A percentile compares a stretch with the other conserved stretches of the same genome.
Evolutionary conservation across 2,329 filamentous ascomycete genomes (phyloP).

Genomic region (Blastomyces emzantsi): DNA sequence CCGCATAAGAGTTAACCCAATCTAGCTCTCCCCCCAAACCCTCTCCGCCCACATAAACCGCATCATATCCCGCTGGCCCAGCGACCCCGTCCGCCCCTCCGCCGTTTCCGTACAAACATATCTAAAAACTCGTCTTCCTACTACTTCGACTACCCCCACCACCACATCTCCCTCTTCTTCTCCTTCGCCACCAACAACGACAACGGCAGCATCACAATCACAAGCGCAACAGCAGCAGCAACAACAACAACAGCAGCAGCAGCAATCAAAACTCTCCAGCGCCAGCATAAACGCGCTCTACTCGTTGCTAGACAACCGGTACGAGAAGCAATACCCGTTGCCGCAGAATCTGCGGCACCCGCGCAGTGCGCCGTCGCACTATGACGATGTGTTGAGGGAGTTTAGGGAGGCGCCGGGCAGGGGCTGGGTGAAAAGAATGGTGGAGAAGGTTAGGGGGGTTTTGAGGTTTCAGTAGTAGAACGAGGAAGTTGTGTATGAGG

Average conservation of each 20-base stretch:
- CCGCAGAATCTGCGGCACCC: slow-evolving; percentile 41
- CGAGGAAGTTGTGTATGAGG: neutral
- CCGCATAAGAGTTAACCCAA: neutral
- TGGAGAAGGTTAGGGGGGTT: slow-evolving; percentile 41
- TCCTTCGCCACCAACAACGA: neutral
- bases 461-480: slow-evolving; percentile 35
- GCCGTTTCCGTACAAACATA: slow-evolving; percentile 39
- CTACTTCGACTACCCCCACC: slow-evolving; percentile 5
- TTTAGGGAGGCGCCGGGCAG: slow-evolving; percentile 46
- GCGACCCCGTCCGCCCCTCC: slow-evolving; percentile 37
- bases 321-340: slow-evolving; percentile 44
- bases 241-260: slow-evolving; percentile 14
- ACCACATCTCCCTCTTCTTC: slow-evolving; percentile 3
- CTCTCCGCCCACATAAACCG: slow-evolving; percentile 32
- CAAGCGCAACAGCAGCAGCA: slow-evolving; percentile 12
- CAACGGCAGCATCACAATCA: neutral
- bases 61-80: slow-evolving; percentile 38
- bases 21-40: slow-evolving; percentile 23
- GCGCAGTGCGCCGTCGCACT: slow-evolving; percentile 44
- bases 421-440: slow-evolving; percentile 37
- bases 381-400: slow-evolving; percentile 44
- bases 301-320: slow-evolving; percentile 51
- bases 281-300: slow-evolving; percentile 48
- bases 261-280: slow-evolving; percentile 17
- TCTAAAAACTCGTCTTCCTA: slow-evolving; percentile 28